Evolutionary conservation across 2,329 filamentous ascomycete genomes (phyloP), one percentile per base, ranked within the genome.

Genomic region (Zasmidium cellare): DNA sequence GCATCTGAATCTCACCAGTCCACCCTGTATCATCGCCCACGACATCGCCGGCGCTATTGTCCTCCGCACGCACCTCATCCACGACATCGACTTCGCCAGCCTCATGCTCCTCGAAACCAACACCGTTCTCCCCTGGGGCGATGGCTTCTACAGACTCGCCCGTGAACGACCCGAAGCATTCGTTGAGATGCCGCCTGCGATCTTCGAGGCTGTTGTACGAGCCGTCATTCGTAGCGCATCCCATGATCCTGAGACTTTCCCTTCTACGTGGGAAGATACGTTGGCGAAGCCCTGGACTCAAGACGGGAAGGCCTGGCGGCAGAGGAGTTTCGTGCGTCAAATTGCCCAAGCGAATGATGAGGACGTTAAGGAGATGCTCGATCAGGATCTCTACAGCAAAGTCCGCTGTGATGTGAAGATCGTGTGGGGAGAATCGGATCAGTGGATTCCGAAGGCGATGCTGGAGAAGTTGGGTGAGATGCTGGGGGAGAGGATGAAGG

Each of bases 51-150:
- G 79, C 0, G 56, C 79, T 9, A 72, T 80, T 45, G 70, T 69
- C 19, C 50, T 80, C 3, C 72, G 77, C 2, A 72, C 72, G 0
- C 67, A 75, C 51, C 61, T 80, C 0, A 47, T 78, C 0, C 75
- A 79, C 51, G 67, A 61, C 2, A 71, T 70, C 11, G 56, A 71
- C 0, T 80, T 74, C 57, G 68, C 65, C 2, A 77, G 73, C 31
- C 66, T 81, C 1, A 74, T 76, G 28, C 67, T 80, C 0, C 71
- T 78, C 19, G 74, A 81, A 41, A 77, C 78, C 0, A 78, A 80
- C 3, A 72, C 75, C 0, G 66, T 79, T 0, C 73, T 76, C 0
- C 77, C 78, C 0, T 79, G 76, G 38, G 77, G 77, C 0, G 68
- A 76, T 53, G 72, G 77, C 0, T 69, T 80, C 7, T 81, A 80